Evolutionary conservation across 2,329 filamentous ascomycete genomes (phyloP), one percentile per base, ranked within the genome.

Genomic region (Cercospora sesami): DNA sequence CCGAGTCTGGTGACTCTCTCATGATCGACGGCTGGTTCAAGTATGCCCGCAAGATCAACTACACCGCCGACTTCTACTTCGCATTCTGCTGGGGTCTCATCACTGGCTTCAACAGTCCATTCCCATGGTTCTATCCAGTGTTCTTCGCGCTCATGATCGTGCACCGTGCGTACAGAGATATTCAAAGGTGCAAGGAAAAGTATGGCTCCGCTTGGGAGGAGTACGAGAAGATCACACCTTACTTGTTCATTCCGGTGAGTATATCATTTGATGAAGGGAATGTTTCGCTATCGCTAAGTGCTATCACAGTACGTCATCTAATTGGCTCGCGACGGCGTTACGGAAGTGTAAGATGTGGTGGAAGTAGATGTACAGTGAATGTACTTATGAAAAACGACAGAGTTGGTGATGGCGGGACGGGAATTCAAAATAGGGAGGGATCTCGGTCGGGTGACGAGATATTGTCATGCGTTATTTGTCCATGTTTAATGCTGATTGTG

Each of bases 61-160:
- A 95, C 80, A 89, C 90, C 1, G 93, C 90, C 78, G 92, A 95
- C 78, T 80, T 90, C 5, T 94, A 87, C 82, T 94, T 94, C 76
- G 90, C 92, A 6, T 78, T 92, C 64, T 86, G 84, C 70, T 95
- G 92, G 92, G 92, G 89, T 26, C 80, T 94, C n/a, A 89, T 94
- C 73, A 93, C 90, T 2, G 92, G 92, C 10, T 94, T 94, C 81
- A 83, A 83, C 39, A 92, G 89, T 76, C 91, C 92, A 0, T 94
- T 94, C 81, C 92, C 92, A 0, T 96, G 92, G 91, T 95, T 96
- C 80, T 94, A 96, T 78, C 90, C 91, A 0, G 79, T 91, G 39
- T 96, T 96, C 83, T 96, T 96, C 78, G 83, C 84, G 18, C 81
- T 81, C 73, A 94, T 94, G 91, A 94, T 95, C 75, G 83, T 88